Evolutionary conservation across 495 filamentous ascomycete species (phyloP).

Genomic region (Podospora pseudoanserina): DNA sequence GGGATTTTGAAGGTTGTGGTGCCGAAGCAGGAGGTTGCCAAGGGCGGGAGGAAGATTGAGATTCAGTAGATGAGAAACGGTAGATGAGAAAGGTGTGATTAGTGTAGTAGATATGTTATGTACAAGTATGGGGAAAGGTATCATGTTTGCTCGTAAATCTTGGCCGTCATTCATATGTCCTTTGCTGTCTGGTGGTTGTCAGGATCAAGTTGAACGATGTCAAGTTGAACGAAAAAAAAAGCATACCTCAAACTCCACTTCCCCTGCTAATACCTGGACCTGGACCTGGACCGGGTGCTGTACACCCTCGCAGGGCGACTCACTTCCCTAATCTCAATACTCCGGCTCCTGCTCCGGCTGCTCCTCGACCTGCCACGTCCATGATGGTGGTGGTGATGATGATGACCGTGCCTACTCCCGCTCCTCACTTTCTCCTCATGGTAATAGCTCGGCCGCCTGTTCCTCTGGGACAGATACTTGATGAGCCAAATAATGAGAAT

Average conservation of each 20-base stretch:
- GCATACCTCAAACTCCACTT: background rate
- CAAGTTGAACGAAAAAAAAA: too few species aligned
- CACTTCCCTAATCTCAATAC: conserved; percentile 3
- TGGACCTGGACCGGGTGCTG: background rate
- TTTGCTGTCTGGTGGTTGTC: too few species aligned
- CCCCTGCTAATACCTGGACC: conserved; percentile 1
- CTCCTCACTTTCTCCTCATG: conserved; percentile 7
- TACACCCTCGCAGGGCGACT: background rate
- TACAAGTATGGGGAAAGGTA: background rate
- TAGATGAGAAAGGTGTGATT: background rate
- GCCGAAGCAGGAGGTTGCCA: conserved; percentile 17
- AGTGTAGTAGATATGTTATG: background rate
- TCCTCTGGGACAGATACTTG: background rate
- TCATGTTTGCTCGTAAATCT: too few species aligned
- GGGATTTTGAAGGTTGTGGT: conserved; percentile 26
- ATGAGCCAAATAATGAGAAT: conserved; percentile 8
- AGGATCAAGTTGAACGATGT: too few species aligned
- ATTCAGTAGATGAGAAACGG: conserved; percentile 2
- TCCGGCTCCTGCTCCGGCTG: conserved; percentile 3
- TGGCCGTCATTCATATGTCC: too few species aligned
- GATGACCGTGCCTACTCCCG: background rate
- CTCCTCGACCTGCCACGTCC: background rate
- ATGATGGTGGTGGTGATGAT: conserved; percentile 2
- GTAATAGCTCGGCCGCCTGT: conserved; percentile 8
- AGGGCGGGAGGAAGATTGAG: conserved; percentile 18